Percentiles rank a stretch among this genome's conserved stretches.
phyloP scores from a whole-genome alignment of 2,329 filamentous ascomycete species.

The Xylariaceae sp. region DNA sequence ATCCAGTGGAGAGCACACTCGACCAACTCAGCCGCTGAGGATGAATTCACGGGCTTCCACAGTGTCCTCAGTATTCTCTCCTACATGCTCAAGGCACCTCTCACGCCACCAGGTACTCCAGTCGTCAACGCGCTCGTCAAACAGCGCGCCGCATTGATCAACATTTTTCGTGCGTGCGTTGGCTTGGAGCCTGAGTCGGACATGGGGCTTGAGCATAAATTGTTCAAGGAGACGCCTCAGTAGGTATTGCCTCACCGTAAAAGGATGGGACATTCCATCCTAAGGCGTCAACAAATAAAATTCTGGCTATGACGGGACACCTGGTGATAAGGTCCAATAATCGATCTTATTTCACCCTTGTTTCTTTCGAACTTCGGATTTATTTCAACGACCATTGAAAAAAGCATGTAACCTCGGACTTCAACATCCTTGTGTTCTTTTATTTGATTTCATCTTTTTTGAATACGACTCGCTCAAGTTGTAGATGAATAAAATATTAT shows the following conservation, averaged over 20 bases:
- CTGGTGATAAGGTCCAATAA: background rate
- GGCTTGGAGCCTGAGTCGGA: constrained; percentile 96
- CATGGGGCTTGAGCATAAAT: constrained; percentile 98
- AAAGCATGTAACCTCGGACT: constrained; percentile 5
- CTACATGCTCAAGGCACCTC: constrained; percentile 97
- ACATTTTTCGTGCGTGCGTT: constrained; percentile 97
- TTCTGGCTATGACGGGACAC: too few relatives aligned
- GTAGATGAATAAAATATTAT: constrained; percentile 3
- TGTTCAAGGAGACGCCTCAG: constrained; percentile 54
- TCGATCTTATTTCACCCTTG: background rate
- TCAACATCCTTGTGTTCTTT: constrained; percentile 14
- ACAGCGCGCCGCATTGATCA: constrained; percentile 89
- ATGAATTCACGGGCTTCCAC: constrained; percentile 89
- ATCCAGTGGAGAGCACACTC: constrained; percentile 77
- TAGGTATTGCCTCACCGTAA: background rate
- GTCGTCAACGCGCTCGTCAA: constrained; percentile 94
- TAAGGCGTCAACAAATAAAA: too few relatives aligned
- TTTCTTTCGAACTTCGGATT: constrained; percentile 11
- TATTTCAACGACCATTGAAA: constrained; percentile 6
- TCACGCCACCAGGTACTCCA: constrained; percentile 90
- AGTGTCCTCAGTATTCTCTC: constrained; percentile 93
- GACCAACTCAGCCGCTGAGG: constrained; percentile 44
- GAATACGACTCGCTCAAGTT: background rate
- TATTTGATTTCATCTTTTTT: background rate
- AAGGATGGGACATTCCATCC: too few relatives aligned